A percentile compares a stretch with the other conserved stretches of the same genome.
Evolutionary conservation across 1,284 basidiomycete species (phyloP).

Genomic region (Lentinula novae-zelandiae): DNA sequence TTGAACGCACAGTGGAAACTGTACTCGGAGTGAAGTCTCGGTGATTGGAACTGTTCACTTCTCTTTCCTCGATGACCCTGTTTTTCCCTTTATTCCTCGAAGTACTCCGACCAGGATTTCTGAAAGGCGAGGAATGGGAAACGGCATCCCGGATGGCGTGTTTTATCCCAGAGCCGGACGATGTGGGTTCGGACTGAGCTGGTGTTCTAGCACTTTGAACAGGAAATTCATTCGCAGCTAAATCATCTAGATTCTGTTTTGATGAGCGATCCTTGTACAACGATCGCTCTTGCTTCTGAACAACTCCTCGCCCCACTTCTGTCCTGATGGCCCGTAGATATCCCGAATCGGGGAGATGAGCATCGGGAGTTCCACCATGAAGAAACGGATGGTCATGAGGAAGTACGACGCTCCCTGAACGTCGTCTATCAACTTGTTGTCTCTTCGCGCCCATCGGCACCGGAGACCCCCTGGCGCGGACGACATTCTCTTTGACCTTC

Average conservation of each 20-base stretch:
- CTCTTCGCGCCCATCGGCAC: background rate
- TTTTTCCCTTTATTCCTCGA: background rate
- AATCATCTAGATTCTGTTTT: too few relatives aligned
- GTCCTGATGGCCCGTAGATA: too few relatives aligned
- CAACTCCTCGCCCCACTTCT: too few relatives aligned
- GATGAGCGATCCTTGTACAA: too few relatives aligned
- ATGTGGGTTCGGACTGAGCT: background rate
- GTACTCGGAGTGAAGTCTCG: background rate
- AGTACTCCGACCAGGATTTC: background rate
- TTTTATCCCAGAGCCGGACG: background rate
- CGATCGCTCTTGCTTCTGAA: too few relatives aligned
- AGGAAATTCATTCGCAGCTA: background rate
- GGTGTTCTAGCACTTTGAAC: background rate
- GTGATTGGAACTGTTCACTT: background rate
- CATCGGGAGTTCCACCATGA: background rate
- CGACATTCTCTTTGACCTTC: background rate
- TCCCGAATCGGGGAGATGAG: background rate
- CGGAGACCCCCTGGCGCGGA: conserved; percentile 11
- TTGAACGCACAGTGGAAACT: background rate
- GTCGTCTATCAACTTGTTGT: too few relatives aligned
- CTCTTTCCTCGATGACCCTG: background rate
- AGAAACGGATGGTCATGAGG: background rate
- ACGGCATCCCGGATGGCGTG: background rate
- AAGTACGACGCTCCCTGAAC: background rate
- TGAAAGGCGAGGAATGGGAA: too few relatives aligned